Evolutionary conservation across 352 stramenopile species (phyloP), one percentile per base, ranked within the genome.

Genomic region (Phytophthora fragariaefolia): DNA sequence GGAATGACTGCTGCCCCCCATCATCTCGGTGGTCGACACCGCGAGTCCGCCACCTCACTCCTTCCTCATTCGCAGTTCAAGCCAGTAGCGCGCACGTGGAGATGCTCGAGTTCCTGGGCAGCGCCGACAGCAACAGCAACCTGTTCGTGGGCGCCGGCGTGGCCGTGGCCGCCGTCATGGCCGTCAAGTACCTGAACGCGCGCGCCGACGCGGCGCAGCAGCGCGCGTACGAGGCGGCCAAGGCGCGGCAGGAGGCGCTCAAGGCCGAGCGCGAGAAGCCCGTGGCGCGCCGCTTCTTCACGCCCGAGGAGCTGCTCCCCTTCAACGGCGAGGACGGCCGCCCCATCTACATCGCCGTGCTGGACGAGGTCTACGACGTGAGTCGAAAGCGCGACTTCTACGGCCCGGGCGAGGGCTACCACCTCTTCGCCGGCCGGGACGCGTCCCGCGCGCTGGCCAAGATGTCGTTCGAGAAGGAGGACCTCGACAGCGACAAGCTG

Each of bases 351-450:
- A 92, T 99, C 28, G 94, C 87, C 15, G 64, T 99, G n/a, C 80
- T 95, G 66, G 95, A 97, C 32, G 93, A 97, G 47, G 93, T 99
- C 2, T 99, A 99, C 83, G 97, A 99, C 76, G 96, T 99, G 63
- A 98, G 88, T 52, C 80, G 85, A 58, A 98, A 96, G 70, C 76
- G 86, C 26, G 90, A 99, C 67, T 98, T 98, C 75, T 99, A 99
- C 71, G 97, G 97, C 15, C 95, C 95, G 0, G 94, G 85, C n/a
- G 96, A 93, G 42, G 86, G 87, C n/a, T 99, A 99, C 78, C 92
- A 98, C 83, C 67, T 97, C 13, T 99, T 99, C 81, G 96, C 97
- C 0, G 96, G 97, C 2, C 91, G 93, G 36, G 96, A 99, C 63
- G 97, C 93, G 56, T 98, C 95, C 4, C 90, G 89, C 18, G 93